phyloP scores from a whole-genome alignment of 192 early-diverging fungal genomes.

The Coemansia sp. region DNA sequence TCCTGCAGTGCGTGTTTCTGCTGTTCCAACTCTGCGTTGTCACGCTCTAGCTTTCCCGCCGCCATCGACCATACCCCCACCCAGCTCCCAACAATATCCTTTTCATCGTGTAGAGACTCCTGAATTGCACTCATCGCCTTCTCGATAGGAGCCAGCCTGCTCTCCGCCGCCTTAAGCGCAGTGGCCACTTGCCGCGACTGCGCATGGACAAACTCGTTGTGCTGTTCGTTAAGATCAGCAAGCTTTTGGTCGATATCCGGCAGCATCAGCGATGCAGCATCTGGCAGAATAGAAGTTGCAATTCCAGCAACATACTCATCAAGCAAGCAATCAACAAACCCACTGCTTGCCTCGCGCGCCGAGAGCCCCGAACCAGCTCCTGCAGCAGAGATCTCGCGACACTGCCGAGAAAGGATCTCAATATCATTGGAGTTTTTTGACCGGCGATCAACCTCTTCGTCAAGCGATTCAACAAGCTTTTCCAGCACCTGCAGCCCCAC shows the following conservation, averaged over 20 bases:
- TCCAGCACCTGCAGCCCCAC: conserved; percentile 12
- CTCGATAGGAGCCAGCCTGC: conserved; percentile 4
- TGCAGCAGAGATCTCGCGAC: conserved; percentile 2
- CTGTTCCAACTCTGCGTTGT: conserved; percentile 17
- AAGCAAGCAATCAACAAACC: neutral
- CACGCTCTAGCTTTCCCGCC: conserved; percentile 16
- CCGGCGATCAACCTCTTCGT: conserved; percentile 15
- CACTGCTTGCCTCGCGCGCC: conserved; percentile 7
- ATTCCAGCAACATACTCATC: conserved; percentile 3
- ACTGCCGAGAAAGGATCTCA: neutral
- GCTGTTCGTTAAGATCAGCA: conserved; percentile 13
- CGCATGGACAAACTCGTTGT: conserved; percentile 14
- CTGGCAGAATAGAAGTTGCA: neutral
- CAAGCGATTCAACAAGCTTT: conserved; percentile 13
- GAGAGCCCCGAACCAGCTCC: neutral
- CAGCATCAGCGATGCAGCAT: neutral
- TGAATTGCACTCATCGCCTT: conserved; percentile 7
- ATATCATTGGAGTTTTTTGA: neutral
- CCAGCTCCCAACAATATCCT: conserved; percentile 32
- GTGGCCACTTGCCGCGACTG: conserved; percentile 5
- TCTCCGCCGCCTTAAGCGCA: neutral
- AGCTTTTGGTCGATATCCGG: conserved; percentile 7
- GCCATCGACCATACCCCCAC: conserved; percentile 24
- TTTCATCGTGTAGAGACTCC: conserved; percentile 20
- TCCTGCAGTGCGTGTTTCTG: conserved; percentile 20